phyloP scores from a whole-genome alignment of 2,329 filamentous ascomycete species.

The Didymella keratinophila region DNA sequence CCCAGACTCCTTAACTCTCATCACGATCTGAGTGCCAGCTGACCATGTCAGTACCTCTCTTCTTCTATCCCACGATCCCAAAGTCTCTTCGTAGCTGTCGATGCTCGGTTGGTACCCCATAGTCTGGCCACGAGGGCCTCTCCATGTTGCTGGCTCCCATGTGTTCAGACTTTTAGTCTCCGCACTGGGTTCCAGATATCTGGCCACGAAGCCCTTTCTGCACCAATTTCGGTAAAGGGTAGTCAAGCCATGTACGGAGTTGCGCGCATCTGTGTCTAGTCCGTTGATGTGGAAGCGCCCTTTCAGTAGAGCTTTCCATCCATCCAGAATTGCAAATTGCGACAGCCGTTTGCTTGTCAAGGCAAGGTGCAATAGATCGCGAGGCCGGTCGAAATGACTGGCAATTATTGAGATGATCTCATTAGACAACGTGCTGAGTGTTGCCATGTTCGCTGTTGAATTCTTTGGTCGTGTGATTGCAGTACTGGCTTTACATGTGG shows the following conservation, averaged over 20 bases:
- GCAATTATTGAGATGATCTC: slow-evolving; percentile 45
- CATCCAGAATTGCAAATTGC: slow-evolving; percentile 40
- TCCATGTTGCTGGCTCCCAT: slow-evolving; percentile 49
- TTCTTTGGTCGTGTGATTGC: not conserved
- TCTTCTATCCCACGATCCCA: slow-evolving; percentile 52
- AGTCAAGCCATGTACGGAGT: slow-evolving; percentile 62
- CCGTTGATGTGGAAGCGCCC: slow-evolving; percentile 40
- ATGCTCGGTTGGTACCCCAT: slow-evolving; percentile 68
- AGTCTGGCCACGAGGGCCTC: slow-evolving; percentile 57
- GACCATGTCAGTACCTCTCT: slow-evolving; percentile 67
- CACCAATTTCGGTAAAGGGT: slow-evolving; percentile 66
- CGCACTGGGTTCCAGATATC: slow-evolving; percentile 58
- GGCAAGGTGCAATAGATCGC: slow-evolving; percentile 37
- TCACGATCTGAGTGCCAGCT: slow-evolving; percentile 64
- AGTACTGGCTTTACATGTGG: not conserved
- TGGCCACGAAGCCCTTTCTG: slow-evolving; percentile 62
- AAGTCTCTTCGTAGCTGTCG: slow-evolving; percentile 64
- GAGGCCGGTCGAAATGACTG: slow-evolving; percentile 39
- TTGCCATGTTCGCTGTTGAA: slow-evolving; percentile 24
- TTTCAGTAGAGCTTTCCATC: slow-evolving; percentile 45
- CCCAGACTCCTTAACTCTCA: slow-evolving; percentile 59
- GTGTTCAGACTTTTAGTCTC: slow-evolving; percentile 49
- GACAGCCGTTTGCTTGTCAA: slow-evolving; percentile 34
- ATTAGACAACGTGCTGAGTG: slow-evolving; percentile 41
- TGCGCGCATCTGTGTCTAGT: slow-evolving; percentile 38